Evolutionary conservation across 2,329 filamentous ascomycete genomes (phyloP).

Genomic region (Spiromastix sp.): DNA sequence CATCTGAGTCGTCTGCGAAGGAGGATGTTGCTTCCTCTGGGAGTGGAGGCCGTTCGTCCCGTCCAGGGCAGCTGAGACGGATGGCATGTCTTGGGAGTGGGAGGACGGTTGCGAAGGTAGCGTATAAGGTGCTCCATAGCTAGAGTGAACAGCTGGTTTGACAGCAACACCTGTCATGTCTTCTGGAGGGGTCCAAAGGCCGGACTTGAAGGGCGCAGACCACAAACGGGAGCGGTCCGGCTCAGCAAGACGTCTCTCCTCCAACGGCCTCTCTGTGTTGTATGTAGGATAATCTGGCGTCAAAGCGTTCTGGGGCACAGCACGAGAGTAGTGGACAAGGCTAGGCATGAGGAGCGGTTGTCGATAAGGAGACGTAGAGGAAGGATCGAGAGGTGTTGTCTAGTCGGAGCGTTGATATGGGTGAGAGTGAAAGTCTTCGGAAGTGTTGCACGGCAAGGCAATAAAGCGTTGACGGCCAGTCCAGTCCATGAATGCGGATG

Average conservation of each 20-base stretch:
- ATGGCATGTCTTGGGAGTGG: constrained; percentile 14
- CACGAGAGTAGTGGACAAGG: constrained; percentile 2
- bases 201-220: constrained; percentile 14
- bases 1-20: constrained; percentile 16
- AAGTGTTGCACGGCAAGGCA: too few relatives aligned
- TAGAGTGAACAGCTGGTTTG: constrained; percentile 20
- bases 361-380: background rate
- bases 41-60: constrained; percentile 10
- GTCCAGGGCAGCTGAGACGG: constrained; percentile 14
- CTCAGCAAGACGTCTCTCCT: constrained; percentile 10
- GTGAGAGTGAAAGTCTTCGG: too few relatives aligned
- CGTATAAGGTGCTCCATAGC: constrained; percentile 21
- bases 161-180: constrained; percentile 34
- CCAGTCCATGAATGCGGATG: too few relatives aligned
- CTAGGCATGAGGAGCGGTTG: constrained; percentile 4
- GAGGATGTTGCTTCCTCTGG: constrained; percentile 14
- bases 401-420: too few relatives aligned
- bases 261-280: background rate
- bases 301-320: background rate
- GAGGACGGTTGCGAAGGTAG: constrained; percentile 15
- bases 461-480: too few relatives aligned
- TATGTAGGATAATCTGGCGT: background rate
- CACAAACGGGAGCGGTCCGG: constrained; percentile 5
- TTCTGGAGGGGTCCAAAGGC: constrained; percentile 31
- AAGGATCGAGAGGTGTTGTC: constrained; percentile 1